phyloP scores from a whole-genome alignment of 306 rosid species.

The Cucurbita maxima region DNA sequence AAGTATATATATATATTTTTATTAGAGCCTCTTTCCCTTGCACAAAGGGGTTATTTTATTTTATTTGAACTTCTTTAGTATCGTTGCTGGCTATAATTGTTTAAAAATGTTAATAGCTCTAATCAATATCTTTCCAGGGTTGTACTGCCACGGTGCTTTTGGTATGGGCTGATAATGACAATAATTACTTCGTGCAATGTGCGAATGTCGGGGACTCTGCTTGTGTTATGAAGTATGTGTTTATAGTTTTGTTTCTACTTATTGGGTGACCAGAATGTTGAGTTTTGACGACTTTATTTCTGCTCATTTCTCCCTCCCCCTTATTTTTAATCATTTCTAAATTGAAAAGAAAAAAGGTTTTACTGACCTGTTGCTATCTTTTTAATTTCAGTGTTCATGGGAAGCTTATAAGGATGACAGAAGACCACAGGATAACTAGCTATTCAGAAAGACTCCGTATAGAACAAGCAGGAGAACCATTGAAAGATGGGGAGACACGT shows the following conservation, averaged over 20 bases:
- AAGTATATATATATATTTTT: not conserved
- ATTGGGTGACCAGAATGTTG: slow-evolving; percentile 8
- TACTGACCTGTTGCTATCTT: not conserved
- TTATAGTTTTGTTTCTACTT: slow-evolving; percentile 6
- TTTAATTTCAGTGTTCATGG: slow-evolving; percentile 55
- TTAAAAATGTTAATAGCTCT: not conserved
- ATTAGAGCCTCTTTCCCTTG: not conserved
- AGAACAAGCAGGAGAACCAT: slow-evolving; percentile 62
- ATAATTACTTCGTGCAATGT: slow-evolving; percentile 71
- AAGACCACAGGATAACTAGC: slow-evolving; percentile 71
- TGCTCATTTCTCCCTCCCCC: not conserved
- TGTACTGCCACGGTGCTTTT: slow-evolving; percentile 96
- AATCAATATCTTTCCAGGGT: slow-evolving; percentile 43
- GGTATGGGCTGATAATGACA: slow-evolving; percentile 57
- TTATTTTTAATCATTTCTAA: not conserved
- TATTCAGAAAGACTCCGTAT: slow-evolving; percentile 60
- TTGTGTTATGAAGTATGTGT: slow-evolving; percentile 64
- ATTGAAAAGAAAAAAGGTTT: not conserved
- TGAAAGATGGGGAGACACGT: slow-evolving; percentile 85
- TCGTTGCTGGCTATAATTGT: not conserved
- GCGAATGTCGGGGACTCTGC: slow-evolving; percentile 96
- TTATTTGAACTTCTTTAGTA: not conserved
- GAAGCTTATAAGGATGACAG: slow-evolving; percentile 63
- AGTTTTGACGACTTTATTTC: too few relatives aligned
- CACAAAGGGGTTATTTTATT: not conserved